phyloP scores from a whole-genome alignment of 2,329 filamentous ascomycete species.

The Nemania serpens region DNA sequence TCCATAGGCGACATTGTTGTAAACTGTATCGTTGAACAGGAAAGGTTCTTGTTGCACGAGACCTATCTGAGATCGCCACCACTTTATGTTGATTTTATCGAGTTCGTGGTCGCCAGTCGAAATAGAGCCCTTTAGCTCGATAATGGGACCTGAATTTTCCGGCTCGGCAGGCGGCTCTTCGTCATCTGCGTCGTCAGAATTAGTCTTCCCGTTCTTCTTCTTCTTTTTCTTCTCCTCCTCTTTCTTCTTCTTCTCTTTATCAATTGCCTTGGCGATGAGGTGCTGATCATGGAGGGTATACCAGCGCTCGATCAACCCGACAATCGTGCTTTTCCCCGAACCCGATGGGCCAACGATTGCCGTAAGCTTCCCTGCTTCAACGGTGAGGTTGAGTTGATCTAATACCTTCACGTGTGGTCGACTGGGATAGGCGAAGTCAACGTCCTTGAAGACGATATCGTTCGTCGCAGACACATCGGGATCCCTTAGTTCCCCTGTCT shows the following conservation, averaged over 20 bases:
- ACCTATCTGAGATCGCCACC: slow-evolving; percentile 65
- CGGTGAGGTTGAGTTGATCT: slow-evolving; percentile 60
- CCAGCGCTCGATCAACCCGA: slow-evolving; percentile 73
- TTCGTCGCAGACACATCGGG: slow-evolving; percentile 55
- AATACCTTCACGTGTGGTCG: slow-evolving; percentile 68
- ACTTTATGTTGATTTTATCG: slow-evolving; percentile 65
- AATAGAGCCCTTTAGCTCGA: slow-evolving; percentile 58
- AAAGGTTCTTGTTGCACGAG: slow-evolving; percentile 72
- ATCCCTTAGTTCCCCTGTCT: slow-evolving; percentile 47
- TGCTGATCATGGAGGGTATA: slow-evolving; percentile 64
- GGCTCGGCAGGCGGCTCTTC: slow-evolving; percentile 30
- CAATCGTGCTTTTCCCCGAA: slow-evolving; percentile 75
- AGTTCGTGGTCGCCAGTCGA: slow-evolving; percentile 58
- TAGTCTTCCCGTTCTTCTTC: slow-evolving; percentile 35
- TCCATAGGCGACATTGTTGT: slow-evolving; percentile 65
- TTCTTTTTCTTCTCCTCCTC: slow-evolving; percentile 46
- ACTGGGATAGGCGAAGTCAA: slow-evolving; percentile 75
- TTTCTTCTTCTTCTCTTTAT: slow-evolving; percentile 52
- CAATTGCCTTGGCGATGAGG: slow-evolving; percentile 55
- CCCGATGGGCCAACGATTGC: slow-evolving; percentile 77
- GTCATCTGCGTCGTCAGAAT: slow-evolving; percentile 39
- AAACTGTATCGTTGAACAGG: slow-evolving; percentile 69
- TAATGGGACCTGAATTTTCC: slow-evolving; percentile 47
- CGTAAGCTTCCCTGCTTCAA: slow-evolving; percentile 69
- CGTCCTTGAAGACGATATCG: slow-evolving; percentile 65